These are phyloP conservation scores for Elaeis oleifera DNA, from an alignment of 202 grass and related monocot genomes.

Conservation along the genomic window DNA sequence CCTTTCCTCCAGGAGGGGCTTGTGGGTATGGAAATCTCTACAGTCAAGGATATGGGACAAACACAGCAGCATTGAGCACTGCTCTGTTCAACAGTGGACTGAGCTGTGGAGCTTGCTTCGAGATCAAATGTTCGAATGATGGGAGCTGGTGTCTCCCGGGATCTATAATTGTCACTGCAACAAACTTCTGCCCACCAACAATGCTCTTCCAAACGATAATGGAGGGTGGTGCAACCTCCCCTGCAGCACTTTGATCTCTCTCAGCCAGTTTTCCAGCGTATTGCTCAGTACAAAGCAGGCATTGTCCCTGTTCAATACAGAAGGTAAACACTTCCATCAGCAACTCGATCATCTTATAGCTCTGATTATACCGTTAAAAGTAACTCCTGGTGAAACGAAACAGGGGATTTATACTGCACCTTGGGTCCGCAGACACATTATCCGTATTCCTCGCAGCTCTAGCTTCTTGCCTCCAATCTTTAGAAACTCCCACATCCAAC, in stretches of 20 bases:
- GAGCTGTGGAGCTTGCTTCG: constrained; percentile 75
- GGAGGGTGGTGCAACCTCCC: constrained; percentile 89
- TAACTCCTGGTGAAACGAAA: too few relatives aligned
- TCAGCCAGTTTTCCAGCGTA: constrained; percentile 40
- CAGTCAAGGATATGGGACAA: constrained; percentile 53
- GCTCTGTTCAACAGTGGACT: constrained; percentile 66
- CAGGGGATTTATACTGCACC: too few relatives aligned
- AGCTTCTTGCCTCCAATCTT: too few relatives aligned
- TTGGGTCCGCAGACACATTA: too few relatives aligned
- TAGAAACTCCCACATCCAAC: too few relatives aligned
- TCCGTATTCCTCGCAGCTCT: too few relatives aligned
- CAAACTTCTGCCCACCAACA: constrained; percentile 81
- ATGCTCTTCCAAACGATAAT: constrained; percentile 35
- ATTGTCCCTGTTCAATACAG: constrained; percentile 60
- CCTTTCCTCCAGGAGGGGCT: constrained; percentile 48
- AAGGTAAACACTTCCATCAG: constrained; percentile 15
- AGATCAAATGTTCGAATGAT: constrained; percentile 42
- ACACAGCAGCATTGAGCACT: constrained; percentile 71
- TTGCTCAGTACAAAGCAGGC: constrained; percentile 46
- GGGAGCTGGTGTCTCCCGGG: constrained; percentile 39
- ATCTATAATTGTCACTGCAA: constrained; percentile 52
- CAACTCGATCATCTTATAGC: too few relatives aligned
- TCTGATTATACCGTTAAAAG: too few relatives aligned
- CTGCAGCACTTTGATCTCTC: constrained; percentile 73
- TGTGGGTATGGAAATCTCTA: constrained; percentile 88